phyloP scores from a whole-genome alignment of 1,284 basidiomycete genomes.

The Cryptococcus maquisensis region DNA sequence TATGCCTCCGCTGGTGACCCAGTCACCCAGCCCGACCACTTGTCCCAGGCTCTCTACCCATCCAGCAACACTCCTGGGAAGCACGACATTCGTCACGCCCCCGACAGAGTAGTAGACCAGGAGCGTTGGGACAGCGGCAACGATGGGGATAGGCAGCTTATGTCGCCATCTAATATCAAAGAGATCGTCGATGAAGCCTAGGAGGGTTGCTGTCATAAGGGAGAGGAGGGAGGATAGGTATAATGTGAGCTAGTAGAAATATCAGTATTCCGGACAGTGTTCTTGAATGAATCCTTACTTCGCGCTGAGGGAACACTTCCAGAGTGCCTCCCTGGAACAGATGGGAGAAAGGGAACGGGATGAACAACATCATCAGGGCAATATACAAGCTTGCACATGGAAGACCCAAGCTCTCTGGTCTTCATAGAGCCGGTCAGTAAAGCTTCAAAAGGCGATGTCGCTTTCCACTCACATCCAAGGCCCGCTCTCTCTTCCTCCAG shows the following conservation, averaged over 20 bases:
- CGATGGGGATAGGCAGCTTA: conserved; percentile 94
- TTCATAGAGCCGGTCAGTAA: conserved; percentile 39
- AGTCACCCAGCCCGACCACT: conserved; percentile 24
- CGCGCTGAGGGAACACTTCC: conserved; percentile 75
- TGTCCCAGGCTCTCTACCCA: conserved; percentile 50
- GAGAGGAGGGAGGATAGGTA: conserved; percentile 91
- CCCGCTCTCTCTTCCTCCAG: conserved; percentile 51
- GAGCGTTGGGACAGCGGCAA: conserved; percentile 88
- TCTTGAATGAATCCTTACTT: conserved; percentile 54
- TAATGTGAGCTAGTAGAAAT: conserved; percentile 64
- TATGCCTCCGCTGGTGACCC: conserved; percentile 55
- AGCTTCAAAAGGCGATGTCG: not conserved
- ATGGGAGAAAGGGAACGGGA: conserved; percentile 81
- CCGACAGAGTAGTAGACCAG: conserved; percentile 94
- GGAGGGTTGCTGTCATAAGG: conserved; percentile 82
- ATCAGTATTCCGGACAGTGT: not conserved
- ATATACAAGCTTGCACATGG: conserved; percentile 88
- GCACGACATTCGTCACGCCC: conserved; percentile 89
- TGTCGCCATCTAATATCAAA: conserved; percentile 99
- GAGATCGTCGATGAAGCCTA: conserved; percentile 95
- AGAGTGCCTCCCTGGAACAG: conserved; percentile 50
- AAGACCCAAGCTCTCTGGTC: conserved; percentile 89
- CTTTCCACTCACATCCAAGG: conserved; percentile 59
- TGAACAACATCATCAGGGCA: conserved; percentile 75
- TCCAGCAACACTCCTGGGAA: conserved; percentile 72